A percentile compares a stretch with the other conserved stretches of the same genome.
phyloP scores from a whole-genome alignment of 164 flowering plant genomes.

The Aristolochia fimbriata region DNA sequence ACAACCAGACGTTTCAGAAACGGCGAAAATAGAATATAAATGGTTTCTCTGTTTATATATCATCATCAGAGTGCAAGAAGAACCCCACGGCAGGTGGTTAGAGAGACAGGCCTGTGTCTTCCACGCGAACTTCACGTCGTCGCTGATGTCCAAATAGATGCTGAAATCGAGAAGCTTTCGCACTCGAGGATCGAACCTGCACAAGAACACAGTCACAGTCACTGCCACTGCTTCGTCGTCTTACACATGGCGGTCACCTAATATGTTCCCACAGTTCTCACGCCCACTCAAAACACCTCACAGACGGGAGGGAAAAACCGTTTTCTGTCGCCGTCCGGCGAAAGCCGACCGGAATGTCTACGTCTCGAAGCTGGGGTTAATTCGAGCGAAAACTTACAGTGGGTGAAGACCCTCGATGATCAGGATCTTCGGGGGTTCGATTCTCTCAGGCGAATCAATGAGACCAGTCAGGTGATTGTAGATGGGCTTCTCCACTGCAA shows the following conservation, averaged over 20 bases:
- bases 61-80: no score
- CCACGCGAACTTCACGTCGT: conserved; percentile 94
- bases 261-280: not conserved
- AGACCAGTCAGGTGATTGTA: conserved; percentile 76
- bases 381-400: conserved; percentile 37
- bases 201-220: not conserved
- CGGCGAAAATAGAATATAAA: not conserved
- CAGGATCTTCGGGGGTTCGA: conserved; percentile 72
- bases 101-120: conserved; percentile 62
- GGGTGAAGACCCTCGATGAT: conserved; percentile 88
- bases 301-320: no score
- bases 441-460: conserved; percentile 66
- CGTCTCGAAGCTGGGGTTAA: not conserved
- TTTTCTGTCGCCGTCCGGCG: no score
- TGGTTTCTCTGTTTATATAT: no score
- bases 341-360: not conserved
- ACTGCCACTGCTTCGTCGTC: not conserved
- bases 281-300: no score
- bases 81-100: no score
- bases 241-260: not conserved
- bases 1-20: not conserved
- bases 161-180: conserved; percentile 92
- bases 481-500: conserved; percentile 64
- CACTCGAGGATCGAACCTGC: conserved; percentile 74
- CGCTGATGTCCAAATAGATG: conserved; percentile 91